Evolutionary conservation across 2,329 filamentous ascomycete genomes (phyloP).

Genomic region (Fusarium illudens): DNA sequence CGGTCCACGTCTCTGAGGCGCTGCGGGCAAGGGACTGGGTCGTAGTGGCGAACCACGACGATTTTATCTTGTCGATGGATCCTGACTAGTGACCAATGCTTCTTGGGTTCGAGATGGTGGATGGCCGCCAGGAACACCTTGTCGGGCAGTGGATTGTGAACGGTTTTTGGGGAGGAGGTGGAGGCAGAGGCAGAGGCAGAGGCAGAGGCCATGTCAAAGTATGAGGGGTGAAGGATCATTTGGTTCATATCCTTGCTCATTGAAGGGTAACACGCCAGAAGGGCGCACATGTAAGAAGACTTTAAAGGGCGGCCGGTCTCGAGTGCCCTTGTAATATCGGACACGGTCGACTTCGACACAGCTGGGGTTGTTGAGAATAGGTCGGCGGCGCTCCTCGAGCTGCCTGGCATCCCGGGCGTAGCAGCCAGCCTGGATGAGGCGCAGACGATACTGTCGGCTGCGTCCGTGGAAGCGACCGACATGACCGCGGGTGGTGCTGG

Average conservation of each 20-base stretch:
- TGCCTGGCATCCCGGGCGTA: too few species aligned
- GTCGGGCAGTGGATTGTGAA: not conserved
- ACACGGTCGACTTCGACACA: not conserved
- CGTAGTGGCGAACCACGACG: not conserved
- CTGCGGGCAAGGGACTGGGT: not conserved
- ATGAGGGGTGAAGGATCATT: not conserved
- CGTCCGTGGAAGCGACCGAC: too few species aligned
- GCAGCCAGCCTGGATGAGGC: too few species aligned
- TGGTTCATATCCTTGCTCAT: not conserved
- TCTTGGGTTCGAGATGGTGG: not conserved
- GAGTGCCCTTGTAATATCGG: not conserved
- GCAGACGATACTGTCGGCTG: too few species aligned
- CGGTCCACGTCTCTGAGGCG: not conserved
- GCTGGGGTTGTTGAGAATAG: too few species aligned
- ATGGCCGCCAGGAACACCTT: not conserved
- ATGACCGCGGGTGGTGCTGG: too few species aligned
- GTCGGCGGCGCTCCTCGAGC: too few species aligned
- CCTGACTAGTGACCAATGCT: not conserved
- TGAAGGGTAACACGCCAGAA: not conserved
- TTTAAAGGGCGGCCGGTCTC: not conserved
- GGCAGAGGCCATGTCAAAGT: too few species aligned
- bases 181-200: too few species aligned
- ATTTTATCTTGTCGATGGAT: not conserved
- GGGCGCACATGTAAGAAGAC: not conserved
- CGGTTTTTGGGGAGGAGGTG: not conserved